These are phyloP conservation scores for Pittosporum tobira DNA, from an alignment of 129 eudicot genomes.

Conservation along the genomic window DNA sequence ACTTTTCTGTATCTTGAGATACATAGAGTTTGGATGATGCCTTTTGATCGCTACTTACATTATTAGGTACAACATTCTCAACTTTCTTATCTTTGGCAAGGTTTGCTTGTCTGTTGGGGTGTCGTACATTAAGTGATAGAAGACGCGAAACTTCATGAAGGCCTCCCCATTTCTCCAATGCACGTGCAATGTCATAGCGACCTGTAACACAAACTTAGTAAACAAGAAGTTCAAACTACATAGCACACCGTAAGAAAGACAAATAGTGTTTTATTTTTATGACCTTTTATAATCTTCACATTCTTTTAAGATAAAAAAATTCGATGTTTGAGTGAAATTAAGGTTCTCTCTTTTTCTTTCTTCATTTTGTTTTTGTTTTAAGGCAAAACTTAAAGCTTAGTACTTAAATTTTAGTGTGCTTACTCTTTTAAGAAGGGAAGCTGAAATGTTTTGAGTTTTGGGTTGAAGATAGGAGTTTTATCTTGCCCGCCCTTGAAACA, in stretches of 20 bases:
- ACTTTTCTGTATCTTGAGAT: slow-evolving; percentile 65
- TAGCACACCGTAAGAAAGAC: not conserved
- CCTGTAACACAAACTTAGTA: slow-evolving; percentile 31
- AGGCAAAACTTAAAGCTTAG: no score
- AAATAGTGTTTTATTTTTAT: not conserved
- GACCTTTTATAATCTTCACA: no score
- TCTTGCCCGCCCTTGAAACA: no score
- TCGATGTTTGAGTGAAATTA: no score
- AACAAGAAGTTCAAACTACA: no score
- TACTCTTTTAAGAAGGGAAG: no score
- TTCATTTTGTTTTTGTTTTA: no score
- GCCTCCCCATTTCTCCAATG: slow-evolving; percentile 98
- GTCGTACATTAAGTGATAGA: slow-evolving; percentile 76
- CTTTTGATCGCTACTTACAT: slow-evolving; percentile 32
- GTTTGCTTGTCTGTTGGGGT: slow-evolving; percentile 64
- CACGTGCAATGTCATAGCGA: slow-evolving; percentile 93
- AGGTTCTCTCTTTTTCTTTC: no score
- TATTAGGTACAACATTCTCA: slow-evolving; percentile 14
- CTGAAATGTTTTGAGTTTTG: no score
- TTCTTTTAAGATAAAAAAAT: no score
- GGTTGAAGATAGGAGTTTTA: no score
- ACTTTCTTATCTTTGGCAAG: slow-evolving; percentile 35
- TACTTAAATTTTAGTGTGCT: no score
- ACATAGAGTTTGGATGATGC: slow-evolving; percentile 37
- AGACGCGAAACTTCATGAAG: slow-evolving; percentile 94